Evolutionary conservation across 768 basidiomycete genomes (phyloP).

Genomic region (Boletus rubroflammeus): DNA sequence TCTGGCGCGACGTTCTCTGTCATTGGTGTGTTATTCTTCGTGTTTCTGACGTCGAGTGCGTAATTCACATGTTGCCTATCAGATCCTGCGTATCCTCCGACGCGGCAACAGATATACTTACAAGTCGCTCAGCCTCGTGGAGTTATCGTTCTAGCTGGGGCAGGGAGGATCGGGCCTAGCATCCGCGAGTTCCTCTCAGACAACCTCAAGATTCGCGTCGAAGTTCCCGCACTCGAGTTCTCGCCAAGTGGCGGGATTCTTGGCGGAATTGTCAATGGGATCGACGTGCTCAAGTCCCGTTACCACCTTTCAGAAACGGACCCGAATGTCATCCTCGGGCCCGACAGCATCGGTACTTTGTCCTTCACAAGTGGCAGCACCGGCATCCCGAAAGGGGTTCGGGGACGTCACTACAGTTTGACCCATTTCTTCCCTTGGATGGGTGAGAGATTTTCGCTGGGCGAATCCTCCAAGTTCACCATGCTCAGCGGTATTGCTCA

Average conservation of each 20-base stretch:
- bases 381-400: conserved; percentile 97
- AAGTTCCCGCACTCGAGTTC: conserved; percentile 86
- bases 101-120: conserved; percentile 89
- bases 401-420: conserved; percentile 89
- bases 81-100: conserved; percentile 97
- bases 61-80: neutral
- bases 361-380: conserved; percentile 98
- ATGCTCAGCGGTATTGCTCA: conserved; percentile 99
- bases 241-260: conserved; percentile 56
- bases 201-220: conserved; percentile 81
- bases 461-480: conserved; percentile 79
- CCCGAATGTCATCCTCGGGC: conserved; percentile 83
- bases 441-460: conserved; percentile 79
- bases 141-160: conserved; percentile 85
- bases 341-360: conserved; percentile 90
- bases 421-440: conserved; percentile 99
- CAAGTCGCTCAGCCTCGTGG: conserved; percentile 90
- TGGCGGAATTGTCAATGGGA: conserved; percentile 51
- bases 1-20: conserved; percentile 97
- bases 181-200: conserved; percentile 80
- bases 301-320: conserved; percentile 59
- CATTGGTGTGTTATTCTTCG: conserved; percentile 60
- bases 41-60: neutral
- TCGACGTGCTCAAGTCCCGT: conserved; percentile 61
- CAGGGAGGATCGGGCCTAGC: conserved; percentile 72